phyloP scores from a whole-genome alignment of 768 basidiomycete species.

The Podaxis sp. region DNA sequence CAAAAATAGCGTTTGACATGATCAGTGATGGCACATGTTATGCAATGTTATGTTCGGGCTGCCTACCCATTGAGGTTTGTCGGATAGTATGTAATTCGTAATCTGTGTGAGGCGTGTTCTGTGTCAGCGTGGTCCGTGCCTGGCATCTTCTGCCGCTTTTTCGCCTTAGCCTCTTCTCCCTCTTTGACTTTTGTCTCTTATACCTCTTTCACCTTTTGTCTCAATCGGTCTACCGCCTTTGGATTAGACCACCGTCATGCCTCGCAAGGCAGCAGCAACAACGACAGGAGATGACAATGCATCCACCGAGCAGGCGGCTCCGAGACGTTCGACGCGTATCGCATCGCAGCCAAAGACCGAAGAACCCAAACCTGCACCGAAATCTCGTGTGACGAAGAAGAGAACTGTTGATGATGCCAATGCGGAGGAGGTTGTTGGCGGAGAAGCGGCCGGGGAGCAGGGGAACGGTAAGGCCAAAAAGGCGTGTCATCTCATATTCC shows the following conservation, averaged over 20 bases:
- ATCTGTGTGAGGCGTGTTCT: background rate
- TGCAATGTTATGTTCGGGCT: background rate
- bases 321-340: slow-evolving; percentile 55
- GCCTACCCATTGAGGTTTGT: slow-evolving; percentile 2
- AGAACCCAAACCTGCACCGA: slow-evolving; percentile 19
- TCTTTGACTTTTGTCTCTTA: background rate
- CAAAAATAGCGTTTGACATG: background rate
- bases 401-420: slow-evolving; percentile 26
- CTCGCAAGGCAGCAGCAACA: slow-evolving; percentile 24
- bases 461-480: slow-evolving; percentile 36
- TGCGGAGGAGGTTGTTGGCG: background rate
- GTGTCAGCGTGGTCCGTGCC: background rate
- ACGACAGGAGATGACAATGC: slow-evolving; percentile 20
- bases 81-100: background rate
- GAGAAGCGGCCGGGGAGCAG: slow-evolving; percentile 22
- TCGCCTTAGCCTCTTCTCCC: background rate
- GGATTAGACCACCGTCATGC: slow-evolving; percentile 22
- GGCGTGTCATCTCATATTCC: slow-evolving; percentile 19
- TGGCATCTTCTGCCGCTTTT: background rate
- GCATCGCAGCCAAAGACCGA: slow-evolving; percentile 43
- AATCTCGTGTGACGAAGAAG: slow-evolving; percentile 35
- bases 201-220: background rate
- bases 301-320: slow-evolving; percentile 28
- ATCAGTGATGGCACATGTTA: background rate
- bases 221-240: background rate